Percentiles rank a stretch among this genome's conserved stretches.
Conservation (phyloP, 2,329 filamentous ascomycete genomes). For the Cladosporium sp. region DNA sequence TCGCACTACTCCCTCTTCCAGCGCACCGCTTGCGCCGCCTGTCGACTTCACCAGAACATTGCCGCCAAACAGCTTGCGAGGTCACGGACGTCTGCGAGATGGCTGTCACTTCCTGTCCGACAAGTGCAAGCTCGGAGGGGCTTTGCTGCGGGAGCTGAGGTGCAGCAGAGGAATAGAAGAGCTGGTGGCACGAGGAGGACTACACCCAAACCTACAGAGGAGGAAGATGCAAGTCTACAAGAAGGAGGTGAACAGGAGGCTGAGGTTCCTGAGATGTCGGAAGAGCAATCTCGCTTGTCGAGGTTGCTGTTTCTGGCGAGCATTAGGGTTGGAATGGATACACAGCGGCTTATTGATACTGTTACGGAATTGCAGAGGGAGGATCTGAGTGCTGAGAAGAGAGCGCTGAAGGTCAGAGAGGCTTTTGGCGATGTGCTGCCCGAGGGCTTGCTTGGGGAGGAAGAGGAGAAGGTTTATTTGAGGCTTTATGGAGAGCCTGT, state of each 20-base stretch:
- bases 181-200: background rate
- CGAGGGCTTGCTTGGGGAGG: constrained; percentile 61
- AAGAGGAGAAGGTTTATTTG: constrained; percentile 73
- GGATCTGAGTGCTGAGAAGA: constrained; percentile 6
- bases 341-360: constrained; percentile 3
- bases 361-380: background rate
- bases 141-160: background rate
- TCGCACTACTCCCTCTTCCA: background rate
- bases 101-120: background rate
- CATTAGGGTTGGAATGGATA: background rate
- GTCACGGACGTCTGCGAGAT: background rate
- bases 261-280: background rate
- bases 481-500: constrained; percentile 75
- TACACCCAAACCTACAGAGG: background rate
- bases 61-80: constrained; percentile 16
- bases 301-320: background rate
- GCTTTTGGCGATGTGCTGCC: constrained; percentile 75
- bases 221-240: background rate
- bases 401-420: constrained; percentile 45
- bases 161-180: background rate
- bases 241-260: background rate
- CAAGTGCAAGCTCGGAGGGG: background rate
- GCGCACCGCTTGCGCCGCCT: constrained; percentile 14
- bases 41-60: constrained; percentile 18
- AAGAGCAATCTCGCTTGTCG: background rate